Conservation (phyloP, 2,329 filamentous ascomycete species). For the Neonectria ditissima region DNA sequence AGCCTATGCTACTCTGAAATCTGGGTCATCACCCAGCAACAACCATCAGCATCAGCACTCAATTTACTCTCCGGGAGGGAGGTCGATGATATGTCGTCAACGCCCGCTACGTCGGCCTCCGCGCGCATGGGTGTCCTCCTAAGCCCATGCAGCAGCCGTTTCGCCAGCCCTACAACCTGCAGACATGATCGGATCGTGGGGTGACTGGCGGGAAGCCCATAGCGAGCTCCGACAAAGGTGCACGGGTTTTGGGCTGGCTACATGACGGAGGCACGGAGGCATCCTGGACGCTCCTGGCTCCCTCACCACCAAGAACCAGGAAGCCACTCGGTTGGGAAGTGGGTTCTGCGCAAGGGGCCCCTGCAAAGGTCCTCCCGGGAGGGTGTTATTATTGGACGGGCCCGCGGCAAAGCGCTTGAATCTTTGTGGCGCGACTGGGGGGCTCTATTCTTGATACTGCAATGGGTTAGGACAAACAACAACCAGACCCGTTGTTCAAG, state of each 20-base stretch:
- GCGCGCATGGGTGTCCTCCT: slow-evolving; percentile 9
- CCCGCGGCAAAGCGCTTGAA: slow-evolving; percentile 10
- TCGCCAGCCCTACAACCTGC: slow-evolving; percentile 22
- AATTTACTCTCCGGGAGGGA: slow-evolving; percentile 11
- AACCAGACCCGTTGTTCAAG: background rate
- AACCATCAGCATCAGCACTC: slow-evolving; percentile 20
- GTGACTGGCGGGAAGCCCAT: slow-evolving; percentile 8
- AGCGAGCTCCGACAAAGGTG: background rate
- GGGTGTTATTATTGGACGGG: slow-evolving; percentile 11
- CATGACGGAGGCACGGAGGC: background rate
- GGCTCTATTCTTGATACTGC: slow-evolving; percentile 34
- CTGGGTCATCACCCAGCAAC: slow-evolving; percentile 1
- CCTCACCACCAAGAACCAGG: slow-evolving; percentile 13
- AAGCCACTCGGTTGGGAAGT: background rate
- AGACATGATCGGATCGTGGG: slow-evolving; percentile 23
- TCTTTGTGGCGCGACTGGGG: slow-evolving; percentile 17
- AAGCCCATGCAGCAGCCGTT: slow-evolving; percentile 14
- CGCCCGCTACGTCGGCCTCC: slow-evolving; percentile 15
- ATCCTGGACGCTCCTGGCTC: slow-evolving; percentile 12
- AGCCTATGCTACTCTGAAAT: background rate
- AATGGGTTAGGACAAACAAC: slow-evolving; percentile 22
- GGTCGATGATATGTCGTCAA: slow-evolving; percentile 1
- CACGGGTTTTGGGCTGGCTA: background rate
- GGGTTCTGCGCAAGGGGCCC: slow-evolving; percentile 1
- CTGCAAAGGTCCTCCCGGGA: background rate